Percentiles rank a stretch among this genome's conserved stretches.
These are phyloP conservation scores for Davidsoniella virescens DNA, from an alignment of 2,329 filamentous ascomycete species.

Conservation along the genomic window DNA sequence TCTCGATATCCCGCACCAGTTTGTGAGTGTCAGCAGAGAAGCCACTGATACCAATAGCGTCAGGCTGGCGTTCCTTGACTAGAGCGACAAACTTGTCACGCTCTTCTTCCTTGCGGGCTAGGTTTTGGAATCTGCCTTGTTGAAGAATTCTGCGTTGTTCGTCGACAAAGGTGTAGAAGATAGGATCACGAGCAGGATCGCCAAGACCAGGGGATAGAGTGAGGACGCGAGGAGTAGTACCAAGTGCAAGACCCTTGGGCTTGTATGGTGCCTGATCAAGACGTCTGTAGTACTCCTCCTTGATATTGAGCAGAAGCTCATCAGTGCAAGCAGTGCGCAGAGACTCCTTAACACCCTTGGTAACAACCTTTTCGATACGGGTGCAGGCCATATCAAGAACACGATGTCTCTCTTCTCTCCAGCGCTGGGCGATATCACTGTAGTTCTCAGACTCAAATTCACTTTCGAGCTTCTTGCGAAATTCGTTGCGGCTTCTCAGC, in stretches of 20 bases:
- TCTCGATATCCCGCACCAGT: conserved; percentile 65
- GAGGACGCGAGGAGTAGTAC: conserved; percentile 74
- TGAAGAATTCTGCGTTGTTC: conserved; percentile 82
- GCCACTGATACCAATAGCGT: conserved; percentile 79
- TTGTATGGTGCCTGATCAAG: conserved; percentile 94
- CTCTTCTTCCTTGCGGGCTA: conserved; percentile 52
- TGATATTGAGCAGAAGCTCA: conserved; percentile 70
- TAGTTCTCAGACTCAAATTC: conserved; percentile 92
- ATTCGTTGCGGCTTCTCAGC: conserved; percentile 59
- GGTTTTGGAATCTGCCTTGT: conserved; percentile 70
- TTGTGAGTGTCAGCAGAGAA: conserved; percentile 76
- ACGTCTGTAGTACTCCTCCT: conserved; percentile 75
- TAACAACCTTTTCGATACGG: conserved; percentile 70
- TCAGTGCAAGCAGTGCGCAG: conserved; percentile 89
- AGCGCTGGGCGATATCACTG: conserved; percentile 84
- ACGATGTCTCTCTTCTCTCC: conserved; percentile 78
- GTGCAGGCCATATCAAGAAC: conserved; percentile 66
- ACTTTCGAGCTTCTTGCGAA: conserved; percentile 59
- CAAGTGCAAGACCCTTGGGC: conserved; percentile 78
- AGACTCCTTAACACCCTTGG: conserved; percentile 87
- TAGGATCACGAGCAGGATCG: conserved; percentile 54
- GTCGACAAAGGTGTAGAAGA: conserved; percentile 85
- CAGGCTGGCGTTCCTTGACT: conserved; percentile 63
- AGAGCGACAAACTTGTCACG: conserved; percentile 60
- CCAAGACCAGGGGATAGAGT: conserved; percentile 76